Evolutionary conservation across 73 alveolate genomes (phyloP).

Genomic region (Paramecium biaurelia): DNA sequence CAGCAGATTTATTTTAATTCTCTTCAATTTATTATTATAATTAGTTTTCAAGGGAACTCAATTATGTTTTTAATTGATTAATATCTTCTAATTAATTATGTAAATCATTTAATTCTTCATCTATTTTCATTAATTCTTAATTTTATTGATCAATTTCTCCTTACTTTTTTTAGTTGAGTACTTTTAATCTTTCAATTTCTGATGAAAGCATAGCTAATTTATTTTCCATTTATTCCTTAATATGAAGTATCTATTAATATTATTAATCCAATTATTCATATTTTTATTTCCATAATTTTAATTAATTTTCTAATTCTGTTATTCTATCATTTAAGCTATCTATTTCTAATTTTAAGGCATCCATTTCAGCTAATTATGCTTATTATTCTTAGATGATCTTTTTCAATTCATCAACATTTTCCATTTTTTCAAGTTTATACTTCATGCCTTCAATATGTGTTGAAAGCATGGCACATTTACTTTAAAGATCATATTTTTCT

Average conservation of each 20-base stretch:
- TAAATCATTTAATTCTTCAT: neutral
- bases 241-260: neutral
- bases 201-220: conserved; percentile 29
- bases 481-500: conserved; percentile 33
- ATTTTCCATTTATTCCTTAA: conserved; percentile 28
- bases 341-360: neutral
- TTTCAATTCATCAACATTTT: neutral
- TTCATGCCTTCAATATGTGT: conserved; percentile 23
- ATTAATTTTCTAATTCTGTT: neutral
- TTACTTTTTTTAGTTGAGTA: neutral
- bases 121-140: neutral
- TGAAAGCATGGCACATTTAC: conserved; percentile 37
- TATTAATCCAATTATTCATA: neutral
- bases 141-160: neutral
- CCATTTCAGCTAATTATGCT: neutral
- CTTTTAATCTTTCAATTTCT: conserved; percentile 38
- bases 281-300: neutral
- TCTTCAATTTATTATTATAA: neutral
- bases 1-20: neutral
- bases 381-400: neutral
- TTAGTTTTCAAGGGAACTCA: neutral
- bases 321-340: neutral
- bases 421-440: conserved; percentile 20
- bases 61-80: neutral
- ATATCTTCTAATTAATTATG: neutral